phyloP scores from a whole-genome alignment of 164 flowering plant species.

The Amborella trichopoda region DNA sequence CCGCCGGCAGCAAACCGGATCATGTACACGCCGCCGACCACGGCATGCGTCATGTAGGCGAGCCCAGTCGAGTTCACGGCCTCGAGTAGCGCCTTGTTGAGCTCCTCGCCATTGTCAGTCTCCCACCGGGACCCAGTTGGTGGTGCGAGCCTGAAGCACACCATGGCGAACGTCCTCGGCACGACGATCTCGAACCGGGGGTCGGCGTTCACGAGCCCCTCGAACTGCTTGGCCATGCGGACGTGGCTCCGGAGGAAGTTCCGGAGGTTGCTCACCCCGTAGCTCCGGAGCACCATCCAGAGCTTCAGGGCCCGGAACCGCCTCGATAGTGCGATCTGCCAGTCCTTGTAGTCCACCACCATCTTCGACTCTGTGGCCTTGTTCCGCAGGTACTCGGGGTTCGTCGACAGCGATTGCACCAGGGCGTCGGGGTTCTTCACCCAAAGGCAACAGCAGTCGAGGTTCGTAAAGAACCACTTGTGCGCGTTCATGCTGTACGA shows the following conservation, averaged over 20 bases:
- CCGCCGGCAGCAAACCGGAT: conserved; percentile 20
- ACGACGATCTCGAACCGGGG: conserved; percentile 51
- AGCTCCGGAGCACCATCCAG: conserved; percentile 52
- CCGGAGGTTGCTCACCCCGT: conserved; percentile 41
- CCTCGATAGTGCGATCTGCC: conserved; percentile 56
- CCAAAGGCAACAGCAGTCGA: conserved; percentile 71
- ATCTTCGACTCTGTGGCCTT: conserved; percentile 33
- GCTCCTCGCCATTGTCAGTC: conserved; percentile 13
- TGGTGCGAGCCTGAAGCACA: conserved; percentile 37
- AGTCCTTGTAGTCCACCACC: conserved; percentile 68
- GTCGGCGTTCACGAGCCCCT: conserved; percentile 31
- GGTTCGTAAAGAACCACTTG: conserved; percentile 55
- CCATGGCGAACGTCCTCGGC: conserved; percentile 37
- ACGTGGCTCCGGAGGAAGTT: conserved; percentile 35
- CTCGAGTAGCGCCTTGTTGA: conserved; percentile 29
- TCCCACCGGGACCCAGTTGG: not conserved
- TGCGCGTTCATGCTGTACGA: conserved; percentile 68
- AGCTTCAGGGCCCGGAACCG: conserved; percentile 52
- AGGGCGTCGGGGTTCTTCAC: conserved; percentile 41
- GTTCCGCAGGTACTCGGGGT: conserved; percentile 50
- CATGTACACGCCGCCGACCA: conserved; percentile 18
- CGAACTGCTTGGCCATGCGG: conserved; percentile 47
- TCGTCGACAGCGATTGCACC: conserved; percentile 34
- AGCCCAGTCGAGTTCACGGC: conserved; percentile 28
- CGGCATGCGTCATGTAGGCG: conserved; percentile 28